These are phyloP conservation scores for Trichophaea hybrida DNA, from an alignment of 2,329 filamentous ascomycete species.

Conservation along the genomic window DNA sequence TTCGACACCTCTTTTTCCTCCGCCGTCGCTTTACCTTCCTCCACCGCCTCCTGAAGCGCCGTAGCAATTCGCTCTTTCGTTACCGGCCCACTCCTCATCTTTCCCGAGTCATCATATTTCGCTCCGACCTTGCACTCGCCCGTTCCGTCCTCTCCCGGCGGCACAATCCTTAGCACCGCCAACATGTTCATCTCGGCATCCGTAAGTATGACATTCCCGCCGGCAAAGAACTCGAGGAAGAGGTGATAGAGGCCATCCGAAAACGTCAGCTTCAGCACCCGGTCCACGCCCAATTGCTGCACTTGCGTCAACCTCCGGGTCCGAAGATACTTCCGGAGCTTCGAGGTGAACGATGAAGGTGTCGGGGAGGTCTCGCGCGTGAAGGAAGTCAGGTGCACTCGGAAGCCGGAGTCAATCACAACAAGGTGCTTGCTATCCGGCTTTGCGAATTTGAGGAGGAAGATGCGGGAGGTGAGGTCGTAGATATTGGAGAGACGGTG, in stretches of 20 bases:
- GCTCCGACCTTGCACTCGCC: constrained; percentile 76
- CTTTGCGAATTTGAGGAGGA: constrained; percentile 82
- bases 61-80: constrained; percentile 57
- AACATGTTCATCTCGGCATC: constrained; percentile 72
- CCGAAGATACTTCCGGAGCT: constrained; percentile 75
- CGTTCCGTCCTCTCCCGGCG: constrained; percentile 45
- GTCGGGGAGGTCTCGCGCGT: constrained; percentile 69
- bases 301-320: constrained; percentile 71
- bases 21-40: constrained; percentile 37
- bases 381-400: constrained; percentile 86
- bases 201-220: constrained; percentile 86
- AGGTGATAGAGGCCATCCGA: constrained; percentile 79
- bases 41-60: constrained; percentile 52
- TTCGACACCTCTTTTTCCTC: constrained; percentile 29
- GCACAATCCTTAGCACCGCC: constrained; percentile 63
- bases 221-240: constrained; percentile 91
- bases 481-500: constrained; percentile 88
- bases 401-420: constrained; percentile 86
- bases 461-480: constrained; percentile 88
- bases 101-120: constrained; percentile 49
- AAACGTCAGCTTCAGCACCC: constrained; percentile 83
- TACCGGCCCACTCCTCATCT: constrained; percentile 3
- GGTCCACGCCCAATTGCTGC: constrained; percentile 77
- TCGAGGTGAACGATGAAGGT: constrained; percentile 71
- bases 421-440: constrained; percentile 80